These are phyloP conservation scores for Zygosaccharomyces bisporus DNA, from an alignment of 805 yeast genomes.

Conservation along the genomic window DNA sequence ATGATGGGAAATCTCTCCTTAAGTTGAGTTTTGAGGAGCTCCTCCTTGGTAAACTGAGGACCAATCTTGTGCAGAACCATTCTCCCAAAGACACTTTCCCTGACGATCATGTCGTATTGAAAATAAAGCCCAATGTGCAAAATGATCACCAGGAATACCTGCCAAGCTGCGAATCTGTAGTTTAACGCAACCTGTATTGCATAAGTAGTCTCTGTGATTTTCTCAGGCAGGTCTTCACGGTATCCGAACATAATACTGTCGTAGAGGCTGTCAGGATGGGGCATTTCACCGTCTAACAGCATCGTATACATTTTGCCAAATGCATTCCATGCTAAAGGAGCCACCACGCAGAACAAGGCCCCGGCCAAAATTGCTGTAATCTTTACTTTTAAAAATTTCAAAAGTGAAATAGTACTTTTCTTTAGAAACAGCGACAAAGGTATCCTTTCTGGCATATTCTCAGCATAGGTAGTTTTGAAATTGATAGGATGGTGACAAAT, in stretches of 20 bases:
- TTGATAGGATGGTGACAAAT: conserved; percentile 76
- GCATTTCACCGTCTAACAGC: conserved; percentile 52
- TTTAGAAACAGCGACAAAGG: conserved; percentile 50
- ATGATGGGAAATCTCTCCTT: conserved; percentile 33
- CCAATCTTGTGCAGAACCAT: conserved; percentile 60
- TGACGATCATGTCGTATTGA: conserved; percentile 66
- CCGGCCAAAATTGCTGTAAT: conserved; percentile 27
- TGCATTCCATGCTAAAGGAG: conserved; percentile 58
- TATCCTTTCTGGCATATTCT: conserved; percentile 58
- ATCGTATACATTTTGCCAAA: conserved; percentile 52
- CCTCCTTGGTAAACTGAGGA: conserved; percentile 32
- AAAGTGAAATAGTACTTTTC: conserved; percentile 34
- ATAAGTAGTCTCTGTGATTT: conserved; percentile 10
- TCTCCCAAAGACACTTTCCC: conserved; percentile 64
- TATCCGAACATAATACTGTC: conserved; percentile 31
- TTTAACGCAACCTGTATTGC: conserved; percentile 21
- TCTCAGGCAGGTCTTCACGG: conserved; percentile 13
- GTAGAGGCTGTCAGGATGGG: conserved; percentile 34
- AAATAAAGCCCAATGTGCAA: conserved; percentile 48
- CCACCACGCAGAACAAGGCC: conserved; percentile 45
- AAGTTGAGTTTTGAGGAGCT: conserved; percentile 27
- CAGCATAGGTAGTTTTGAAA: conserved; percentile 62
- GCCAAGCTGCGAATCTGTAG: conserved; percentile 30
- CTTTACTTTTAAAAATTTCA: conserved; percentile 17
- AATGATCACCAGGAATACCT: conserved; percentile 40